Conservation (phyloP, 371 early-diverging fungal genomes). For the Mucor irregularis region DNA sequence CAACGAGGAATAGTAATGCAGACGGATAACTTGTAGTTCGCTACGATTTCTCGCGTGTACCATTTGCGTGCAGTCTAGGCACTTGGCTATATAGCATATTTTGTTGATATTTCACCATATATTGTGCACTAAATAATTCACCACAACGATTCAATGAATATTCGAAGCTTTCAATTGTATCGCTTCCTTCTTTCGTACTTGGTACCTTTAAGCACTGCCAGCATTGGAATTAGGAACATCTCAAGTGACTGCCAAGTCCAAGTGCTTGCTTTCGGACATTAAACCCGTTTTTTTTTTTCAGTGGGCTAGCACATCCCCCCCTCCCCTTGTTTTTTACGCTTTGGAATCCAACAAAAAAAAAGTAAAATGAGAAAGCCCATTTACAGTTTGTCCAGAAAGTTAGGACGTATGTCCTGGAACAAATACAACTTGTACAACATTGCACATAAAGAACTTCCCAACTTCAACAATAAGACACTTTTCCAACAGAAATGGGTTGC, state of each 20-base stretch:
- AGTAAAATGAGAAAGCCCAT: slow-evolving; percentile 49
- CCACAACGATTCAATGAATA: too few species aligned
- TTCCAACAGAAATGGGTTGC: slow-evolving; percentile 95
- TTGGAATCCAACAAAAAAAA: slow-evolving; percentile 1
- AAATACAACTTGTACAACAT: slow-evolving; percentile 88
- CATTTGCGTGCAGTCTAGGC: too few species aligned
- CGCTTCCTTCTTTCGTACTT: too few species aligned
- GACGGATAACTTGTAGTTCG: too few species aligned
- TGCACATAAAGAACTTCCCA: slow-evolving; percentile 60
- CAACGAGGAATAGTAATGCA: too few species aligned
- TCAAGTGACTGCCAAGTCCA: background rate
- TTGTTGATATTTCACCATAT: too few species aligned
- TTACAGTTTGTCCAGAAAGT: slow-evolving; percentile 64
- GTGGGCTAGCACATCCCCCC: background rate
- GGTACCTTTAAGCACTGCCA: too few species aligned
- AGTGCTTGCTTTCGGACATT: background rate
- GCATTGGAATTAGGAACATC: too few species aligned
- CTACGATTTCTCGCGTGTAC: too few species aligned
- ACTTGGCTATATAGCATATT: too few species aligned
- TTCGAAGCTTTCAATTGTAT: too few species aligned
- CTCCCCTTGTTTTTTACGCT: slow-evolving; percentile 12
- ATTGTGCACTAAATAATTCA: too few species aligned
- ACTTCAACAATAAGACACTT: slow-evolving; percentile 73
- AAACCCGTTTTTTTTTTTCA: background rate
- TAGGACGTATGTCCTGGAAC: slow-evolving; percentile 95